Conservation (phyloP, 495 filamentous ascomycete genomes). For the Neurospora terricola region DNA sequence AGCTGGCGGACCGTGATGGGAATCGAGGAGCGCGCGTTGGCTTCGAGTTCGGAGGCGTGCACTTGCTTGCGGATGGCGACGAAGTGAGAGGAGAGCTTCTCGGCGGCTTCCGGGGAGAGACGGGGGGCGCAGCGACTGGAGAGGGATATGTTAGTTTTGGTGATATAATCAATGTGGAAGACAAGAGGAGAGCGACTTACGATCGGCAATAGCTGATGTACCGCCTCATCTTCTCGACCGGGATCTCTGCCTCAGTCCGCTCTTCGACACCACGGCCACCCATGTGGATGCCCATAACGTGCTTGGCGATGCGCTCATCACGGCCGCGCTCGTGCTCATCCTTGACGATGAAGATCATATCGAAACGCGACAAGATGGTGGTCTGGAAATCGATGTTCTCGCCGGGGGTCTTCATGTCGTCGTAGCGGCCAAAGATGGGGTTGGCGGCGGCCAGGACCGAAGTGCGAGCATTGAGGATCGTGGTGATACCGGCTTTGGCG, state of each 20-base stretch:
- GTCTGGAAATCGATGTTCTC: constrained; percentile 99
- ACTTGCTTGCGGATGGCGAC: constrained; percentile 93
- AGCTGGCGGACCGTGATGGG: constrained; percentile 97
- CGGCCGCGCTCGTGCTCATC: constrained; percentile 85
- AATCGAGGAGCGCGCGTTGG: constrained; percentile 81
- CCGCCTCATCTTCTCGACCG: constrained; percentile 93
- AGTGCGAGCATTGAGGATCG: constrained; percentile 91
- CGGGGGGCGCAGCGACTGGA: constrained; percentile 80
- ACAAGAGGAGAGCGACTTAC: constrained; percentile 41
- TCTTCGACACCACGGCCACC: constrained; percentile 77
- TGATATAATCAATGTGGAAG: neutral
- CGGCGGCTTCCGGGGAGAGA: constrained; percentile 83
- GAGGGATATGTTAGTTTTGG: constrained; percentile 23
- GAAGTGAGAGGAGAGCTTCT: constrained; percentile 96
- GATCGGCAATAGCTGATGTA: constrained; percentile 97
- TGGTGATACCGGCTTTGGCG: constrained; percentile 97
- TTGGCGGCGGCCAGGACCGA: constrained; percentile 95
- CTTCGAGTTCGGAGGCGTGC: constrained; percentile 76
- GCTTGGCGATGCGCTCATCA: constrained; percentile 89
- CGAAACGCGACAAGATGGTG: constrained; percentile 95
- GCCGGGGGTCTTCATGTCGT: constrained; percentile 93
- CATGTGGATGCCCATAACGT: constrained; percentile 98
- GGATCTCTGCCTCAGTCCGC: constrained; percentile 72
- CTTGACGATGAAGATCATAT: constrained; percentile 99
- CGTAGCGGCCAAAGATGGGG: constrained; percentile 94